These are phyloP conservation scores for Cladosporium sp. DNA, from an alignment of 2,329 filamentous ascomycete species.

Conservation along the genomic window DNA sequence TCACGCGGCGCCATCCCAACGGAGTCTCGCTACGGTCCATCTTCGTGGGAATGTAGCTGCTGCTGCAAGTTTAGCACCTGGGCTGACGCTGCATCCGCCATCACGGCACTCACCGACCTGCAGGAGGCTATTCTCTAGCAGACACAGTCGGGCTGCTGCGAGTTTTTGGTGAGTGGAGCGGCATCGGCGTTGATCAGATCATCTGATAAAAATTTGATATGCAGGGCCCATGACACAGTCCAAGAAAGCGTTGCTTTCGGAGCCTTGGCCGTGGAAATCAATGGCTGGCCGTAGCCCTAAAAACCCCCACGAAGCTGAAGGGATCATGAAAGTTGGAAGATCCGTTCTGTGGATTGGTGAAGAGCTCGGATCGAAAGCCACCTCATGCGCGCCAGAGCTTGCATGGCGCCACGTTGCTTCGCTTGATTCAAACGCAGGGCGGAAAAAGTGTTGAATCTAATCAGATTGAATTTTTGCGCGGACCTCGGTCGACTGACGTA, in stretches of 20 bases:
- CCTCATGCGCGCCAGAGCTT: neutral
- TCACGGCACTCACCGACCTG: slow-evolving; percentile 1
- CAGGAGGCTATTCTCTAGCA: neutral
- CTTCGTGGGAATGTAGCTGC: slow-evolving; percentile 14
- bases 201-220: slow-evolving; percentile 9
- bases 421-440: neutral
- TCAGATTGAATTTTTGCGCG: neutral
- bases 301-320: neutral
- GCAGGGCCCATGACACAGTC: neutral
- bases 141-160: neutral
- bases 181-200: slow-evolving; percentile 12
- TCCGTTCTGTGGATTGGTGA: neutral
- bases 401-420: slow-evolving; percentile 9
- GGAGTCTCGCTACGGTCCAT: slow-evolving; percentile 14
- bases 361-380: neutral
- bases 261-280: neutral
- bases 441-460: slow-evolving; percentile 13
- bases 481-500: neutral
- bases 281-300: neutral
- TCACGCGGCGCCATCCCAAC: slow-evolving; percentile 11
- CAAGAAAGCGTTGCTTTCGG: neutral
- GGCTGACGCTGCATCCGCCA: neutral
- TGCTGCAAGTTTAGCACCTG: slow-evolving; percentile 6
- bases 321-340: slow-evolving; percentile 1
- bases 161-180: neutral